phyloP scores from a whole-genome alignment of 2,329 filamentous ascomycete species.

The Metarhizium album region DNA sequence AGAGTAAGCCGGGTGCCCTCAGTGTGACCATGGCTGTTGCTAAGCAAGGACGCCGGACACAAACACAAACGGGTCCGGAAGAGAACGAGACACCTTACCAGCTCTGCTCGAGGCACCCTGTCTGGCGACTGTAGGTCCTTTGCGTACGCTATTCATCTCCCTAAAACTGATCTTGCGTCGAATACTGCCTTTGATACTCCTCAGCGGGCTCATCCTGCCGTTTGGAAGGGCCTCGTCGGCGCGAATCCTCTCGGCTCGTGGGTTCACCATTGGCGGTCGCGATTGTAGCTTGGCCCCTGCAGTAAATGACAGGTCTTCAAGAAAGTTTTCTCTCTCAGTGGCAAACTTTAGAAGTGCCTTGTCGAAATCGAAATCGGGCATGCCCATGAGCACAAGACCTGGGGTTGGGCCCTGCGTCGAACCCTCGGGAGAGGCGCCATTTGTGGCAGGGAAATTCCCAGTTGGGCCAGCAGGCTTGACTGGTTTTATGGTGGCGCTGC shows the following conservation, averaged over 20 bases:
- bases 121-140: conserved; percentile 66
- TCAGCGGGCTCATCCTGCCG: conserved; percentile 44
- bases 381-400: conserved; percentile 8
- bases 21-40: not conserved
- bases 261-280: conserved; percentile 62
- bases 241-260: conserved; percentile 72
- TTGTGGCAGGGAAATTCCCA: conserved; percentile 11
- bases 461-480: conserved; percentile 19
- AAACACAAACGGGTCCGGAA: not conserved
- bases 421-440: conserved; percentile 17
- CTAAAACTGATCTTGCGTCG: conserved; percentile 83
- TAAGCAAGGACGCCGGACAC: not conserved
- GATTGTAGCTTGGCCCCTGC: conserved; percentile 68
- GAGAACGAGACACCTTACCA: conserved; percentile 25
- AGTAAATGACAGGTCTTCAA: conserved; percentile 83
- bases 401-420: not conserved
- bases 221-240: conserved; percentile 52
- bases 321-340: conserved; percentile 84
- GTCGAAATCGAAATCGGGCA: conserved; percentile 81
- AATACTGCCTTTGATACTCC: conserved; percentile 69
- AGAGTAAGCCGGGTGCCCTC: not conserved
- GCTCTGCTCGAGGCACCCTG: conserved; percentile 44
- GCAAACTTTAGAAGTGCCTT: conserved; percentile 89
- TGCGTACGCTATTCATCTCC: conserved; percentile 91
- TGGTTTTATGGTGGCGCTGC: conserved; percentile 52